Evolutionary conservation across 768 basidiomycete species (phyloP).

Genomic region (Obba rivulosa): DNA sequence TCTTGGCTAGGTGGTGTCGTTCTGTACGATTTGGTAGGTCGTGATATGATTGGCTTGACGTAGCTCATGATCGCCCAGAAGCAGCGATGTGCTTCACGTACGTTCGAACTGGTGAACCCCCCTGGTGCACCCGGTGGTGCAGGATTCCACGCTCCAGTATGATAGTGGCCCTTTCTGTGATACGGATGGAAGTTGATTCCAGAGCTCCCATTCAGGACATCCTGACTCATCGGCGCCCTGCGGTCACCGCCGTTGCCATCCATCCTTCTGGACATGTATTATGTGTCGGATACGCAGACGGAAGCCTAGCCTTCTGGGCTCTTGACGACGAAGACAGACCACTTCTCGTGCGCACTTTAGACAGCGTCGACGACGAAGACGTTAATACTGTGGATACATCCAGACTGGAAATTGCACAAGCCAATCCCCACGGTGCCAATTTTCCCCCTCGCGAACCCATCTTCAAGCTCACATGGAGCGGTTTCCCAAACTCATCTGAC

Average conservation of each 20-base stretch:
- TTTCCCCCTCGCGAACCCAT: conserved; percentile 59
- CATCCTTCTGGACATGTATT: conserved; percentile 76
- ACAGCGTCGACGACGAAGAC: conserved; percentile 41
- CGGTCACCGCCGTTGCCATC: conserved; percentile 66
- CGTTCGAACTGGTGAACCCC: conserved; percentile 65
- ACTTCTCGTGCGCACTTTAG: conserved; percentile 66
- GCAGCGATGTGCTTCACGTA: conserved; percentile 46
- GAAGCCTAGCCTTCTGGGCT: conserved; percentile 80
- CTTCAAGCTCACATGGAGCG: conserved; percentile 83
- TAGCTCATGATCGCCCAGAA: conserved; percentile 31
- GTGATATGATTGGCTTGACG: not conserved
- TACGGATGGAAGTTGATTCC: not conserved
- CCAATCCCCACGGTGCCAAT: conserved; percentile 13
- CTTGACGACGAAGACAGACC: conserved; percentile 73
- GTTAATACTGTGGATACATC: conserved; percentile 50
- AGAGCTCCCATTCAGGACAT: conserved; percentile 43
- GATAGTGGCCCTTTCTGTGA: conserved; percentile 14
- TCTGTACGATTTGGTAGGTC: conserved; percentile 51
- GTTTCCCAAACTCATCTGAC: conserved; percentile 61
- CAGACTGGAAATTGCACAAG: conserved; percentile 31
- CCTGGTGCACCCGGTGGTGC: conserved; percentile 81
- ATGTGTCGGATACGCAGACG: conserved; percentile 77
- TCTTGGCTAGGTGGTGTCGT: conserved; percentile 50
- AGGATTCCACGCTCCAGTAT: conserved; percentile 52
- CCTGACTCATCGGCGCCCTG: conserved; percentile 62